Evolutionary conservation across 129 eudicot genomes (phyloP).

Genomic region (Artemisia tridentata): DNA sequence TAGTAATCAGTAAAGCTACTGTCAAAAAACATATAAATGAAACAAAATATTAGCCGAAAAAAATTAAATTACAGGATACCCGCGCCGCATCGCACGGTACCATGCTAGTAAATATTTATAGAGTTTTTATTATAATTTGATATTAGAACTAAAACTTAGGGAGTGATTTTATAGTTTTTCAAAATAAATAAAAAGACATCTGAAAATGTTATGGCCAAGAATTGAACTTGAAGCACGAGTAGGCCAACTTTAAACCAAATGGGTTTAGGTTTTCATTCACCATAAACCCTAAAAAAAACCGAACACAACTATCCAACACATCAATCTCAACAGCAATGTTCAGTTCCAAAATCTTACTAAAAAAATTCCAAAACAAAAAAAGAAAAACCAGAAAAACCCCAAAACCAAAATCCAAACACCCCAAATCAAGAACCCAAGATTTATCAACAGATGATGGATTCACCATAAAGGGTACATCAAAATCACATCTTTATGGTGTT

Average conservation of each 20-base stretch:
- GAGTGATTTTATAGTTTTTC: too few species aligned
- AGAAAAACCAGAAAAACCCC: slow-evolving; percentile 18
- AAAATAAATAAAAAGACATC: too few species aligned
- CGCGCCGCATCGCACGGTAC: too few species aligned
- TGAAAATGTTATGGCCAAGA: too few species aligned
- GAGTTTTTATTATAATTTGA: too few species aligned
- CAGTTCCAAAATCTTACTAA: slow-evolving; percentile 23
- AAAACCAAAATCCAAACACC: slow-evolving; percentile 11
- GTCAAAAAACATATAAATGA: too few species aligned
- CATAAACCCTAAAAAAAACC: slow-evolving; percentile 24
- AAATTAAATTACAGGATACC: too few species aligned
- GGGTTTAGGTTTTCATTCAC: not conserved
- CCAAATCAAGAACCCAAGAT: slow-evolving; percentile 17
- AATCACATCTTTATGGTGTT: slow-evolving; percentile 60
- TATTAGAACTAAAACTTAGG: too few species aligned
- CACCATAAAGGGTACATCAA: slow-evolving; percentile 63
- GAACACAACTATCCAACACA: not conserved
- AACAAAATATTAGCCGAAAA: too few species aligned
- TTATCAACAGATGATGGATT: slow-evolving; percentile 52
- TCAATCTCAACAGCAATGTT: slow-evolving; percentile 17
- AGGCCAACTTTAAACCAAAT: not conserved
- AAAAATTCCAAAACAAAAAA: slow-evolving; percentile 7
- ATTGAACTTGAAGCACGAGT: too few species aligned
- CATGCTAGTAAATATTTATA: too few species aligned
- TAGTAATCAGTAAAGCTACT: too few species aligned